Evolutionary conservation across 164 flowering plant species (phyloP).

Genomic region (Vitis labrusca): DNA sequence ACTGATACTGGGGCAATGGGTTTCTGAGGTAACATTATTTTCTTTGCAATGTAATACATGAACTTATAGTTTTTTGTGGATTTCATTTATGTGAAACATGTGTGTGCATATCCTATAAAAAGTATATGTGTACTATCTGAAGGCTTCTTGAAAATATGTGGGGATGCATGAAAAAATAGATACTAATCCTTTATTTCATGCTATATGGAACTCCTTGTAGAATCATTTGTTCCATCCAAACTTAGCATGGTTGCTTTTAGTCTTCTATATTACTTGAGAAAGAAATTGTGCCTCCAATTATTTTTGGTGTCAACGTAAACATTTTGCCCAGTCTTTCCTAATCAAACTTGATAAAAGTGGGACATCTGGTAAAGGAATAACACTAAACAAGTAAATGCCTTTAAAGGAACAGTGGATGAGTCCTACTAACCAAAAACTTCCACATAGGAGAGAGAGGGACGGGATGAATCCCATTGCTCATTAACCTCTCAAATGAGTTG

Average conservation of each 20-base stretch:
- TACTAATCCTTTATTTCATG: background rate
- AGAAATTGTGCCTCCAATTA: too few species aligned
- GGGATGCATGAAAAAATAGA: background rate
- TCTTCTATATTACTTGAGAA: background rate
- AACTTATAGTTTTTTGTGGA: background rate
- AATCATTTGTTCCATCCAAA: background rate
- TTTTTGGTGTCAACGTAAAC: too few species aligned
- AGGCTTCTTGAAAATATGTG: background rate
- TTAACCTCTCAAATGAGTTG: too few species aligned
- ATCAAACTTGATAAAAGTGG: too few species aligned
- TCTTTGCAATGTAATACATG: background rate
- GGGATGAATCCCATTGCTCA: too few species aligned
- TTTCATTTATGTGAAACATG: background rate
- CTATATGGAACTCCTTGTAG: background rate
- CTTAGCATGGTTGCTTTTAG: background rate
- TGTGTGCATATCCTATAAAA: background rate
- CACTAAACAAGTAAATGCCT: too few species aligned
- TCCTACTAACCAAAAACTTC: too few species aligned
- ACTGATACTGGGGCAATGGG: constrained; percentile 92
- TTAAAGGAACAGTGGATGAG: too few species aligned
- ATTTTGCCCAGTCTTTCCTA: too few species aligned
- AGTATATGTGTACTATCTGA: background rate
- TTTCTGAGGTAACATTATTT: constrained; percentile 74
- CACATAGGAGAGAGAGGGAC: too few species aligned
- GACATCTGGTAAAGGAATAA: too few species aligned